Evolutionary conservation across 1,284 basidiomycete species (phyloP), one percentile per base, ranked within the genome.

Genomic region (Tilletia walkeri): DNA sequence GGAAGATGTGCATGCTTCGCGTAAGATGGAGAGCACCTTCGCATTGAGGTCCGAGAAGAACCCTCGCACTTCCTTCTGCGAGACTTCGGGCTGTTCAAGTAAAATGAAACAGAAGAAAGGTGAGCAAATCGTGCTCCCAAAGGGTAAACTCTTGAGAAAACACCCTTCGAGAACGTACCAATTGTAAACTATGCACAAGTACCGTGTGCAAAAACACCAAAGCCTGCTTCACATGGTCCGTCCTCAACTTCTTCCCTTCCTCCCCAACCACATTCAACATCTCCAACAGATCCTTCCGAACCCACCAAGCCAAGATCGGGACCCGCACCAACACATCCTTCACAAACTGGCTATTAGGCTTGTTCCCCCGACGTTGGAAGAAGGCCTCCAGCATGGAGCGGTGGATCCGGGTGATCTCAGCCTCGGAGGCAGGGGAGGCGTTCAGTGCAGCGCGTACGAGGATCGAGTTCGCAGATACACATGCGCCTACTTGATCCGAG

Each of bases 331-430:
- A 86, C 78, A 92, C 91, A 67, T 94, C 92, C 69, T 89, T 86
- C 84, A 98, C 89, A 86, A 96, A 94, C 49, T 85, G 85, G 1
- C 88, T 85, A 76, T 91, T 91, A 63, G 96, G 86, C 47, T 88
- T 86, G 4, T 92, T 94, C 56, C 89, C 88, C 85, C 95, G 96
- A 71, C 92, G 88, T 9, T 88, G 89, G 70, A 91, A 86, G 81
- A 93, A 96, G 84, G 95, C 92, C 18, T 86, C 79, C 30, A 95
- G 84, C 0, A 93, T 93, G 71, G 86, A 85, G 56, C 86, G 86
- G 82, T 96, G 95, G 7, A 87, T 84, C 34, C 85, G 83, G 1
- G 89, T 74, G 6, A 90, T 73, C 85, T 7, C 85, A n/a, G 61
- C 73, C 61, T 61, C 68, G 59, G 76, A 68, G 2, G 9, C 3